Conservation (phyloP, 2,329 filamentous ascomycete species). For the Pseudonectria buxi region DNA sequence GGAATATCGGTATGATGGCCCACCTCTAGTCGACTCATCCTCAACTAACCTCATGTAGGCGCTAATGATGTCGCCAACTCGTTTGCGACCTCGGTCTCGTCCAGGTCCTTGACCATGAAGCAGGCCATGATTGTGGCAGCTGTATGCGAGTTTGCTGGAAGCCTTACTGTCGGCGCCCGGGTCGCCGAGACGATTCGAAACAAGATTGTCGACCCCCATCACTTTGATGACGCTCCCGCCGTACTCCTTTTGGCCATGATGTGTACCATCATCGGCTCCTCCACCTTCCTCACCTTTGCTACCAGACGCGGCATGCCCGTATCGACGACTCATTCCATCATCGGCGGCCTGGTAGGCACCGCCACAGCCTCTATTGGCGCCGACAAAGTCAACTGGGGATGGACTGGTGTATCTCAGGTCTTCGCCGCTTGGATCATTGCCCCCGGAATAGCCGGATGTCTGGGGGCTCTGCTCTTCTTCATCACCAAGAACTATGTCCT, state of each 20-base stretch:
- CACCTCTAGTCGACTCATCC: accelerated
- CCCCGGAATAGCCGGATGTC: slow-evolving; percentile 25
- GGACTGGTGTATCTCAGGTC: slow-evolving; percentile 31
- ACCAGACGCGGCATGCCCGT: slow-evolving; percentile 46
- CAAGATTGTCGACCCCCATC: slow-evolving; percentile 37
- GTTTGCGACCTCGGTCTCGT: slow-evolving; percentile 40
- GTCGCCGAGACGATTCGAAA: slow-evolving; percentile 41
- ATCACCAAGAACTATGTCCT: slow-evolving; percentile 29
- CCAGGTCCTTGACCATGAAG: slow-evolving; percentile 39
- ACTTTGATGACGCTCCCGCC: slow-evolving; percentile 36
- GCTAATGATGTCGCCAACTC: slow-evolving; percentile 46
- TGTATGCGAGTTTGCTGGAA: slow-evolving; percentile 38
- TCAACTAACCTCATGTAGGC: slow-evolving; percentile 23
- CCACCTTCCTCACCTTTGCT: slow-evolving; percentile 45
- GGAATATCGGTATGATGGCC: slow-evolving; percentile 50
- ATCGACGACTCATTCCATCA: slow-evolving; percentile 47
- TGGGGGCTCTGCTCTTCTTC: slow-evolving; percentile 28
- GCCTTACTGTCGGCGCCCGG: slow-evolving; percentile 31
- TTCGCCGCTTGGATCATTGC: slow-evolving; percentile 33
- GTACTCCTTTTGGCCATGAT: slow-evolving; percentile 49
- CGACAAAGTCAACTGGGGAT: slow-evolving; percentile 30
- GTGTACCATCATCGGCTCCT: slow-evolving; percentile 44
- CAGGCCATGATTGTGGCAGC: slow-evolving; percentile 39
- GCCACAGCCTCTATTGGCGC: slow-evolving; percentile 31
- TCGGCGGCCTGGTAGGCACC: slow-evolving; percentile 34